A percentile compares a stretch with the other conserved stretches of the same genome.
Evolutionary conservation across 768 basidiomycete species (phyloP).

Genomic region (Serendipita sp.): DNA sequence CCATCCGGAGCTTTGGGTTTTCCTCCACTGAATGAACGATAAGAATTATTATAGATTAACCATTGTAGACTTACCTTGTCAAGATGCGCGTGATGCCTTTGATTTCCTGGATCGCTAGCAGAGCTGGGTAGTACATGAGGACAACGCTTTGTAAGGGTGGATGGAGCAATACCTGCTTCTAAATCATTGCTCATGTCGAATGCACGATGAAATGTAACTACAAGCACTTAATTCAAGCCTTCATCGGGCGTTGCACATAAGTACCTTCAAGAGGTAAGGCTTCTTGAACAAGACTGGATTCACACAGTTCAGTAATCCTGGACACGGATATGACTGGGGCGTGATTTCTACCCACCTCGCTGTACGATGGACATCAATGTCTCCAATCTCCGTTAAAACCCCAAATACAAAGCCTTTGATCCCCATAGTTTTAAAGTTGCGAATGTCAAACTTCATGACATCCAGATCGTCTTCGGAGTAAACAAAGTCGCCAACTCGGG

Average conservation of each 20-base stretch:
- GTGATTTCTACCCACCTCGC: neutral
- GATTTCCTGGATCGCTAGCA: constrained; percentile 21
- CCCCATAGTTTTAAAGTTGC: constrained; percentile 36
- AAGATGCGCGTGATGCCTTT: constrained; percentile 57
- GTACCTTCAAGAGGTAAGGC: constrained; percentile 48
- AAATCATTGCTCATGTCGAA: constrained; percentile 53
- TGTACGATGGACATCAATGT: constrained; percentile 18
- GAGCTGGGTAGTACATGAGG: neutral
- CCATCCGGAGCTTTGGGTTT: constrained; percentile 24
- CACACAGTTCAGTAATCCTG: neutral
- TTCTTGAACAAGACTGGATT: constrained; percentile 35
- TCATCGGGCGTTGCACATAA: neutral
- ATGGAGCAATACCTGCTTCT: constrained; percentile 28
- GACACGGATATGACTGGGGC: neutral
- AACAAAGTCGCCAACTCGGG: constrained; percentile 61
- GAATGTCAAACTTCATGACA: constrained; percentile 67
- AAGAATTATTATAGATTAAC: neutral
- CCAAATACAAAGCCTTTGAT: constrained; percentile 24
- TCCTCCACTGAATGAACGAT: constrained; percentile 33
- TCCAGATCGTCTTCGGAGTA: constrained; percentile 49
- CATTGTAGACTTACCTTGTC: constrained; percentile 39
- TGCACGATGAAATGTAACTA: constrained; percentile 67
- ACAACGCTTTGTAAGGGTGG: neutral
- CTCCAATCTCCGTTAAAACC: constrained; percentile 40
- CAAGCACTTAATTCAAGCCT: neutral